Percentiles rank a stretch among this genome's conserved stretches.
Evolutionary conservation across 495 filamentous ascomycete genomes (phyloP).

Genomic region (Lepidopterella palustris): DNA sequence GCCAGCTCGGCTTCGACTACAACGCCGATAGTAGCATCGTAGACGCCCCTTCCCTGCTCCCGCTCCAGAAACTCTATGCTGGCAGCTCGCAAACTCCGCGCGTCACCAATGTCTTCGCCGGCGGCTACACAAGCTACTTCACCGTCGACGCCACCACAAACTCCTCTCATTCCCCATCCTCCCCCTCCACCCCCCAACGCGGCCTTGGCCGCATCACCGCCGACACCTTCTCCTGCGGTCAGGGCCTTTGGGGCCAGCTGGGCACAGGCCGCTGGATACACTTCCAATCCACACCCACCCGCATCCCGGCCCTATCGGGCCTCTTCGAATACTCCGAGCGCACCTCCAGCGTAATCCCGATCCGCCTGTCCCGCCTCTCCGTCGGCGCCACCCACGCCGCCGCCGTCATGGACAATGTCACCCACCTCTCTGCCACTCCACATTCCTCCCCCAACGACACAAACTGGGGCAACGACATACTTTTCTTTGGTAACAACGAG

Average conservation of each 20-base stretch:
- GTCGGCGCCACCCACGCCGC: slow-evolving; percentile 73
- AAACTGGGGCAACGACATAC: slow-evolving; percentile 75
- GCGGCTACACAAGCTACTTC: slow-evolving; percentile 80
- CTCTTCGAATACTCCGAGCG: slow-evolving; percentile 81
- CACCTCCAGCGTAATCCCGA: slow-evolving; percentile 59
- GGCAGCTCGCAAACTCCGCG: slow-evolving; percentile 51
- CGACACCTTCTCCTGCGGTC: slow-evolving; percentile 81
- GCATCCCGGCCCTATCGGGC: slow-evolving; percentile 75
- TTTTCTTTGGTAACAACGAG: slow-evolving; percentile 96
- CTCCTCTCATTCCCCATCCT: slow-evolving; percentile 45
- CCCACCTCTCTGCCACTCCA: slow-evolving; percentile 44
- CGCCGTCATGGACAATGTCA: slow-evolving; percentile 74
- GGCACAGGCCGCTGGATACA: slow-evolving; percentile 91
- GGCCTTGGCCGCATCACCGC: slow-evolving; percentile 52
- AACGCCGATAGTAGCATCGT: slow-evolving; percentile 52
- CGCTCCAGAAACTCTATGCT: slow-evolving; percentile 62
- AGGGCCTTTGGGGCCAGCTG: slow-evolving; percentile 74
- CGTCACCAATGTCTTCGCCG: slow-evolving; percentile 71
- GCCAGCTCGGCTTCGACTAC: slow-evolving; percentile 75
- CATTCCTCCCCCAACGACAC: slow-evolving; percentile 51
- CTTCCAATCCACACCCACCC: slow-evolving; percentile 66
- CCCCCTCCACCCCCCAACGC: slow-evolving; percentile 28
- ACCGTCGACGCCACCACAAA: slow-evolving; percentile 67
- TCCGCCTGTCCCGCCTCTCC: slow-evolving; percentile 62
- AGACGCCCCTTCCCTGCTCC: slow-evolving; percentile 63